phyloP scores from a whole-genome alignment of 192 early-diverging fungal genomes.

The Entomortierella lignicola region DNA sequence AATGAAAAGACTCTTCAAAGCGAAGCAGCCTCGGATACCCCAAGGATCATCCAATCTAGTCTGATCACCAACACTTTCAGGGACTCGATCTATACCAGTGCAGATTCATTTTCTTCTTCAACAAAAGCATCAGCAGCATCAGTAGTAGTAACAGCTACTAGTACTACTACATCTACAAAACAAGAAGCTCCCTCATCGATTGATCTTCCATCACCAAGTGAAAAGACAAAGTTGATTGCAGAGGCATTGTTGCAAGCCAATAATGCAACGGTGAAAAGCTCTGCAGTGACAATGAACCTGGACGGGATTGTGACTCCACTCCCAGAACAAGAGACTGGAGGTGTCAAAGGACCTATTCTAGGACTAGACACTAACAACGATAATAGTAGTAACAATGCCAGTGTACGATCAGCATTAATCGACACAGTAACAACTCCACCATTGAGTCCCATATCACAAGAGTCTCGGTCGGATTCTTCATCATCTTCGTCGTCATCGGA shows the following conservation, averaged over 20 bases:
- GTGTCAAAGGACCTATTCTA: neutral
- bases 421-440: constrained; percentile 19
- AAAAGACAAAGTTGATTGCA: constrained; percentile 22
- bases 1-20: constrained; percentile 10
- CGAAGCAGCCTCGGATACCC: constrained; percentile 8
- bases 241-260: constrained; percentile 28
- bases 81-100: constrained; percentile 13
- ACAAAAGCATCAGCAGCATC: neutral
- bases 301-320: constrained; percentile 31
- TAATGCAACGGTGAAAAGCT: constrained; percentile 8
- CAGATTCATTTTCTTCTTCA: constrained; percentile 5
- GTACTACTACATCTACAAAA: neutral
- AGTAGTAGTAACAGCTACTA: neutral
- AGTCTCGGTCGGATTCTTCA: neutral
- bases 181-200: constrained; percentile 12
- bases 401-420: neutral
- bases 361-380: neutral
- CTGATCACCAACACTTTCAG: constrained; percentile 29
- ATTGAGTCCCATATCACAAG: constrained; percentile 7
- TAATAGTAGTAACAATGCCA: neutral
- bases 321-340: constrained; percentile 5
- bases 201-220: neutral
- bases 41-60: constrained; percentile 25
- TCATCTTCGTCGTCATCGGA: no score
- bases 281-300: constrained; percentile 11